Evolutionary conservation across 352 stramenopile species (phyloP).

Genomic region (Phytophthora aleatoria): DNA sequence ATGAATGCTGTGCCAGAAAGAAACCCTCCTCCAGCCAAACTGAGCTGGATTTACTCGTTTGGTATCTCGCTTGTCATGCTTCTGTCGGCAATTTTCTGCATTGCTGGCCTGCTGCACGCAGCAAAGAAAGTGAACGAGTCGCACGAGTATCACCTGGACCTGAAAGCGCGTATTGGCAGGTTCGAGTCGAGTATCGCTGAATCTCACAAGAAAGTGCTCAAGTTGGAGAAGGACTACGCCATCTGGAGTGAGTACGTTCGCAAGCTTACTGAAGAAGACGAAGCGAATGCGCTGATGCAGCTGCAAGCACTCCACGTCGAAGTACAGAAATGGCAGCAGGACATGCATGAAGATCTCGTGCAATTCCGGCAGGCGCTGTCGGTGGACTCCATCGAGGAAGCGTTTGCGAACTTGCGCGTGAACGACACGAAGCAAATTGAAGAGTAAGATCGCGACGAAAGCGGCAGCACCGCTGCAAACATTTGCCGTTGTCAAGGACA

Average conservation of each 20-base stretch:
- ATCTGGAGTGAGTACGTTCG: constrained; percentile 80
- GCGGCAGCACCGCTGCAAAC: constrained; percentile 2
- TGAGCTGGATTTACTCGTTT: constrained; percentile 32
- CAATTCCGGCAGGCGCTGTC: constrained; percentile 67
- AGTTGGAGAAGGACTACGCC: constrained; percentile 71
- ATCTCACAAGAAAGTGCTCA: constrained; percentile 64
- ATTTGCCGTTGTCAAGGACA: constrained; percentile 24
- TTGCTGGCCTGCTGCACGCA: constrained; percentile 55
- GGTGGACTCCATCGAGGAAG: constrained; percentile 53
- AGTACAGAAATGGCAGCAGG: constrained; percentile 73
- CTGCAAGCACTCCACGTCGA: constrained; percentile 70
- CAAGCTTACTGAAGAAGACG: constrained; percentile 70
- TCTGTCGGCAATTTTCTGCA: constrained; percentile 54
- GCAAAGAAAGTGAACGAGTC: constrained; percentile 58
- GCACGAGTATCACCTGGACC: constrained; percentile 64
- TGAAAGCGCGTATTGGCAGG: constrained; percentile 56
- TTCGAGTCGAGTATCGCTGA: constrained; percentile 74
- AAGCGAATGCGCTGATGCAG: constrained; percentile 59
- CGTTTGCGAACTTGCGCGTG: constrained; percentile 44
- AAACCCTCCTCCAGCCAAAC: constrained; percentile 7
- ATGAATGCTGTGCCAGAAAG: not conserved
- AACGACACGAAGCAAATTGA: constrained; percentile 36
- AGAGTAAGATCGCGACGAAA: constrained; percentile 6
- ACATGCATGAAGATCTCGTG: constrained; percentile 73
- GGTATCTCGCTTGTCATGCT: constrained; percentile 43